Base-by-base conservation (phyloP, 768 basidiomycete species). In the Agrocybe pediades region DNA sequence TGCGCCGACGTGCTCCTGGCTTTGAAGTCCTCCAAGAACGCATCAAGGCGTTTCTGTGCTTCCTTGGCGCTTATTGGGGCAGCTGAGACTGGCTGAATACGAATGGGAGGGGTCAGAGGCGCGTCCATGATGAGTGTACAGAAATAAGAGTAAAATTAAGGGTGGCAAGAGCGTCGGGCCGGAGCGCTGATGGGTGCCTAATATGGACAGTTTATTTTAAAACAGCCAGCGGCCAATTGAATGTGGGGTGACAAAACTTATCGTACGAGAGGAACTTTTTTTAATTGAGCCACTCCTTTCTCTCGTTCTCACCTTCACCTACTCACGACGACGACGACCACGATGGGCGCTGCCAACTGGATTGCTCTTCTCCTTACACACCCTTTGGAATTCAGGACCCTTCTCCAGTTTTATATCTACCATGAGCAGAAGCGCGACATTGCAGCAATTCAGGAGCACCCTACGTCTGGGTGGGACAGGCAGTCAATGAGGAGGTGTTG, bases 401-500 rank as follows among this genome's bases (percentile, higher is more conserved):
- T 98, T 27, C 60, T 95, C 21, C 90, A 94, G 64, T 98, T 87
- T 76, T 84, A 83, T 62, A 61, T 97, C 27, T 95, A 87, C 72
- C 84, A 93, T 70, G 87, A 93, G 55, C 77, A 81, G 59, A 85
- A 85, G 63, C 85, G 94, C 61, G 91, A 95, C 63, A 90, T 98
- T 62, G 85, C 90, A 41, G 77, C 83, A 1, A 73, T 84, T 52
- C 72, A 80, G 57, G 91, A 98, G 62, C 83, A 90, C 60, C 74
- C 80, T 0, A 85, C 87, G 17, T 90, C 93, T 1, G 92, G 92
- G 40, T 98, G 90, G 86, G 86, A 97, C 72, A 78, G 96, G 51
- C 65, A 80, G 33, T 76, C 84, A 8, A 99, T 99, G 96, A 82
- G 85, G 51, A 78, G 84, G 40, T 98, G 95, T 65, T 98, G 95